Base-by-base conservation (phyloP, 2,329 filamentous ascomycete genomes). In the Madurella fahalii region DNA sequence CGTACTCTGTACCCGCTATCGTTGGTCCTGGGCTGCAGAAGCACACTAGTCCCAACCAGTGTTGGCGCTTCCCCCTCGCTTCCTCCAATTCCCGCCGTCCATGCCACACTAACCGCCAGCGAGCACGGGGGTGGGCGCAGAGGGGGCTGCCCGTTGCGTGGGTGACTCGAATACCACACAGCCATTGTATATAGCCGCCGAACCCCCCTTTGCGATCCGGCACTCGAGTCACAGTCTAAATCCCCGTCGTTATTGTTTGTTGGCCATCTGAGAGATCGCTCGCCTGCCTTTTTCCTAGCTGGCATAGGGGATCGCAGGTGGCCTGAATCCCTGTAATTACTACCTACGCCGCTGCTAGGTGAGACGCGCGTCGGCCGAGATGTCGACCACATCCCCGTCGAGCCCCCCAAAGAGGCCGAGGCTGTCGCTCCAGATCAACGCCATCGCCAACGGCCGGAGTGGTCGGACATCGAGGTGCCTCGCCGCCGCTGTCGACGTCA, bases 371-470 rank as follows among this genome's bases (percentile, higher is more conserved):
- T 30, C 16, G 17, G n/a, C 13, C 25, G 32, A 18, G 18, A 63
- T 64, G 62, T 61, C 61, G 59, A 59, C 62, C 63, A 52, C 61
- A 17, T 64, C 59, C 9, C 61, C 63, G 9, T 50, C 54, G 31
- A 68, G 66, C 53, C 67, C 69, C 5, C 67, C 73, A 50, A 80
- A 75, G 71, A 76, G 76, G 65, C 82, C 83, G 2, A 75, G 80
- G 64, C 70, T 85, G 58, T 76, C 74, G 48, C 72, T 77, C 55
- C 74, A 76, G 63, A 77, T 76, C 64, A 74, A 73, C 57, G 68
- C 73, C 25, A 65, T 74, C 25, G 67, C 68, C 4, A 65, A 66
- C 17, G 68, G 68, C 8, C 64, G 71, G 32, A 69, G 65, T 49
- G 66, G 69, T 39, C 70, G 72, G 56, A 71, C 71, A 0, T 71